Percentiles rank a stretch among this genome's conserved stretches.
These are phyloP conservation scores for Komagataella pseudopastoris DNA, from an alignment of 805 yeast species.

Conservation along the genomic window DNA sequence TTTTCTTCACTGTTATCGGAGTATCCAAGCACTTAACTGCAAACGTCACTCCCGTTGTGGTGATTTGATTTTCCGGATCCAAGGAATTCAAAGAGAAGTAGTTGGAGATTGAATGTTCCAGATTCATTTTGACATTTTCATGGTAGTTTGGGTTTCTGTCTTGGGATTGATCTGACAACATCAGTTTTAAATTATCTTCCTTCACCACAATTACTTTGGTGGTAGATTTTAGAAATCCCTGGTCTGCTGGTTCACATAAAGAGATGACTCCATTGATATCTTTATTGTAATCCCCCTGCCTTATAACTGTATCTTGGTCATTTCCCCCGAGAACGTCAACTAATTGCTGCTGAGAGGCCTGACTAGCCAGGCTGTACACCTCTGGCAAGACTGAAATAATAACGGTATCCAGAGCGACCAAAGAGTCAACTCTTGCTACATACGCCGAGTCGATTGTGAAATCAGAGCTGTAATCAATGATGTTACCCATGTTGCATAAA, in stretches of 20 bases:
- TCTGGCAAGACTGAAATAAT: slow-evolving; percentile 31
- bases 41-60: neutral
- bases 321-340: slow-evolving; percentile 19
- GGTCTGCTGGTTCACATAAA: slow-evolving; percentile 62
- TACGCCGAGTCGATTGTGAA: slow-evolving; percentile 29
- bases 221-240: slow-evolving; percentile 35
- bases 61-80: neutral
- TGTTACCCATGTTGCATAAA: neutral
- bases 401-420: slow-evolving; percentile 18
- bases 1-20: neutral
- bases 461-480: slow-evolving; percentile 8
- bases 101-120: neutral
- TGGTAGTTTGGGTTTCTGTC: neutral
- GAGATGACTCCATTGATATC: slow-evolving; percentile 34
- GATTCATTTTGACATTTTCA: neutral
- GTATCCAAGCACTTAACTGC: neutral
- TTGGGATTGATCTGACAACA: neutral
- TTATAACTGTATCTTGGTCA: slow-evolving; percentile 9
- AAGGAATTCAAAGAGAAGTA: neutral
- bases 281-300: slow-evolving; percentile 28
- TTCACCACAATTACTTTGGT: slow-evolving; percentile 46
- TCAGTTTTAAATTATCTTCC: neutral
- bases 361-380: slow-evolving; percentile 28
- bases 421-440: slow-evolving; percentile 19
- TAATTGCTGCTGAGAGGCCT: slow-evolving; percentile 19